Conservation (phyloP, 1,139 yeast genomes). For the Lodderomyces parapsilosis region DNA sequence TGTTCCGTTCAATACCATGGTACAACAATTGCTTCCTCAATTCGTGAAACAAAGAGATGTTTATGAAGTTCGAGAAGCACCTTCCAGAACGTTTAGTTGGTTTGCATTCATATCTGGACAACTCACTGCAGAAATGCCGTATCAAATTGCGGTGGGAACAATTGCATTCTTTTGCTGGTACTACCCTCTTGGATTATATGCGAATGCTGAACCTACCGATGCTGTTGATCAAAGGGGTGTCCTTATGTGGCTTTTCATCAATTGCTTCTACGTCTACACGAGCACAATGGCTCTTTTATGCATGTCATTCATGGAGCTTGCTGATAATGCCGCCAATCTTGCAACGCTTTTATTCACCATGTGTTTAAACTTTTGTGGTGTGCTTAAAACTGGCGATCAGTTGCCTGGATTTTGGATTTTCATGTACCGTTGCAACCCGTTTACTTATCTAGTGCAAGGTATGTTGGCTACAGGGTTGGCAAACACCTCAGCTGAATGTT, state of each 20-base stretch:
- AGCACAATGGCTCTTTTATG: slow-evolving; percentile 40
- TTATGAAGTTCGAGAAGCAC: slow-evolving; percentile 38
- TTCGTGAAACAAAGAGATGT: slow-evolving; percentile 34
- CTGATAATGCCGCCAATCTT: slow-evolving; percentile 42
- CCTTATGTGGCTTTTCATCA: slow-evolving; percentile 42
- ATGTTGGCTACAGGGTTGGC: slow-evolving; percentile 38
- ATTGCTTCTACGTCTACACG: slow-evolving; percentile 34
- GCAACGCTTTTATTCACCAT: slow-evolving; percentile 26
- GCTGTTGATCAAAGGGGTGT: slow-evolving; percentile 38
- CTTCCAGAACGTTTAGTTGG: slow-evolving; percentile 31
- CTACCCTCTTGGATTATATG: slow-evolving; percentile 66
- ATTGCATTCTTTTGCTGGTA: slow-evolving; percentile 72
- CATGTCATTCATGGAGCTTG: slow-evolving; percentile 37
- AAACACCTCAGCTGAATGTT: slow-evolving; percentile 24
- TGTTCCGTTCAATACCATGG: slow-evolving; percentile 47
- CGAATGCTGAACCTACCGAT: slow-evolving; percentile 45
- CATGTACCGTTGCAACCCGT: slow-evolving; percentile 50
- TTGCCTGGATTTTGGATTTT: slow-evolving; percentile 40
- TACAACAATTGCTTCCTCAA: slow-evolving; percentile 49
- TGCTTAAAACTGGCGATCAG: slow-evolving; percentile 23
- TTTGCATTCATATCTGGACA: slow-evolving; percentile 52
- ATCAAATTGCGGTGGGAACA: slow-evolving; percentile 67
- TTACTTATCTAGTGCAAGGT: slow-evolving; percentile 51
- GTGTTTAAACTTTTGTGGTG: slow-evolving; percentile 36
- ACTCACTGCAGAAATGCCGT: slow-evolving; percentile 71